These are phyloP conservation scores for Coniosporium tulheliwenetii DNA, from an alignment of 2,329 filamentous ascomycete species.

Conservation along the genomic window DNA sequence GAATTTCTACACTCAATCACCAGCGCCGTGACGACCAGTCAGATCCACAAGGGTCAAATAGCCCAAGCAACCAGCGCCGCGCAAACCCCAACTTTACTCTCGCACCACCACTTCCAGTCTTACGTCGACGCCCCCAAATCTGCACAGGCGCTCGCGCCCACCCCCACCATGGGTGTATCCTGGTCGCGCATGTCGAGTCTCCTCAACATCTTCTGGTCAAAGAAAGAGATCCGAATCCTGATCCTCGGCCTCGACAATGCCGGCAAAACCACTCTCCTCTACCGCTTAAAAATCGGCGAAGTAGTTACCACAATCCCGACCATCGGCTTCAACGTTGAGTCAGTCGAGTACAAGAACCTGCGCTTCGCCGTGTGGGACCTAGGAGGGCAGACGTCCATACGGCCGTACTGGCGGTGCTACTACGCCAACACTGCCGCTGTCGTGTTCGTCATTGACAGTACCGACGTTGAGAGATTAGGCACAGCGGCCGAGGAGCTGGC, in stretches of 20 bases:
- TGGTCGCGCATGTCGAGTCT: conserved; percentile 30
- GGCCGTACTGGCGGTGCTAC: conserved; percentile 98
- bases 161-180: not conserved
- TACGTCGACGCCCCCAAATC: too few species aligned
- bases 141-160: too few species aligned
- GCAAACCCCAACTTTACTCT: too few species aligned
- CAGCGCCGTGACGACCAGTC: too few species aligned
- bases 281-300: conserved; percentile 96
- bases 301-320: conserved; percentile 98
- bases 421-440: conserved; percentile 97
- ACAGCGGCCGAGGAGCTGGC: conserved; percentile 86
- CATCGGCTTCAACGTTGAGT: conserved; percentile 98
- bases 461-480: conserved; percentile 86
- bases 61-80: too few species aligned
- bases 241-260: conserved; percentile 94
- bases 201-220: conserved; percentile 67
- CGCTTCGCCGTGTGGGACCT: conserved; percentile 99
- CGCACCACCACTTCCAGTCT: too few species aligned
- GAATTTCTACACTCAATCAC: too few species aligned
- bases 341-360: conserved; percentile 93
- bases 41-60: too few species aligned
- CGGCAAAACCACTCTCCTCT: conserved; percentile 92
- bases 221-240: conserved; percentile 96
- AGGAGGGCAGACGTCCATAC: conserved; percentile 94
- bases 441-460: conserved; percentile 96